Evolutionary conservation across 2,329 filamentous ascomycete species (phyloP).

Genomic region (Ophiognomonia clavigignenti-juglandacearum): DNA sequence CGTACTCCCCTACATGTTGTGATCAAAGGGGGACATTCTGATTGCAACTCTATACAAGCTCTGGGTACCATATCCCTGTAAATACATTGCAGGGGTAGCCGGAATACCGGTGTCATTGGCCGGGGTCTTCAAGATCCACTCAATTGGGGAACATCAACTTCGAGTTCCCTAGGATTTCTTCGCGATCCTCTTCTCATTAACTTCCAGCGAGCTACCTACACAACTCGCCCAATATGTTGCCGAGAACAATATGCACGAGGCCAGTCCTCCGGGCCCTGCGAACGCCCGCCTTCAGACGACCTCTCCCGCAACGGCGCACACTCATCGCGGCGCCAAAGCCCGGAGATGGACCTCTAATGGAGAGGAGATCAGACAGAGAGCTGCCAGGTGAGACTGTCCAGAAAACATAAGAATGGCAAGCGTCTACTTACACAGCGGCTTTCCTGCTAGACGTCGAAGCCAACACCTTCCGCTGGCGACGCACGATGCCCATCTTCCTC

Average conservation of each 20-base stretch:
- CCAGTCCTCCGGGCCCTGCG: conserved; percentile 8
- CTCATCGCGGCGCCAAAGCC: conserved; percentile 51
- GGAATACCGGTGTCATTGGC: no score
- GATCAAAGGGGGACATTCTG: no score
- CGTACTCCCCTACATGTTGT: no score
- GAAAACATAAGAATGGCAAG: neutral
- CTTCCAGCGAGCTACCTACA: no score
- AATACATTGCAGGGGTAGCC: no score
- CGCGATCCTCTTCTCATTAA: neutral
- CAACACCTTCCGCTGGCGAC: conserved; percentile 56
- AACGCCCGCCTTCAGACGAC: conserved; percentile 1
- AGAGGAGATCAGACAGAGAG: conserved; percentile 60
- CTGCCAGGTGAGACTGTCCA: conserved; percentile 49
- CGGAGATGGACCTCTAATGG: conserved; percentile 60
- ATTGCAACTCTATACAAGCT: no score
- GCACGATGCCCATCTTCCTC: conserved; percentile 77
- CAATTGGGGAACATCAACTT: no score
- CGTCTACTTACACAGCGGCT: neutral
- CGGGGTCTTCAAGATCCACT: no score
- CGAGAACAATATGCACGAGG: conserved; percentile 13
- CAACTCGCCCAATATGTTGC: conserved; percentile 9
- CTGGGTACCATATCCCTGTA: no score
- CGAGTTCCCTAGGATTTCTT: no score
- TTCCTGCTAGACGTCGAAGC: conserved; percentile 34
- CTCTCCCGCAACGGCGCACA: conserved; percentile 35